phyloP scores from a whole-genome alignment of 176 grass and related monocot genomes.

The Carex myosuroides region DNA sequence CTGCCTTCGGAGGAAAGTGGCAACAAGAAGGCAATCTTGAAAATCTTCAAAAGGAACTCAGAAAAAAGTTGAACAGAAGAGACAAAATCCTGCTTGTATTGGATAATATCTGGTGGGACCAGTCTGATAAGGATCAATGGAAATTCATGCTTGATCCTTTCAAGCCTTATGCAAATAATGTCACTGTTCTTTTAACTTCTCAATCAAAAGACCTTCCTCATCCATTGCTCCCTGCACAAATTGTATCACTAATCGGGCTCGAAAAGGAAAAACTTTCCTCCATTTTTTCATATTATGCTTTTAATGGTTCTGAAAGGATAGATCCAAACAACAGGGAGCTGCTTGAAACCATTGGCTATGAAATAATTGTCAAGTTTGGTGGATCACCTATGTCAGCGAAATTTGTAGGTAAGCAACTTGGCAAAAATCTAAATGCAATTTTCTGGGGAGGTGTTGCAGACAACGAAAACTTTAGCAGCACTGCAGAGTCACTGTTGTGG shows the following conservation, averaged over 20 bases:
- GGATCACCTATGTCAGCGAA: constrained; percentile 11
- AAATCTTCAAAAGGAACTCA: constrained; percentile 8
- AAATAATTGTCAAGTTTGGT: neutral
- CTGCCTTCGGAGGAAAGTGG: neutral
- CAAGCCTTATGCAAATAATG: constrained; percentile 2
- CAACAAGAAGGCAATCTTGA: neutral
- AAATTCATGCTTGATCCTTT: constrained; percentile 3
- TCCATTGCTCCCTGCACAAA: constrained; percentile 16
- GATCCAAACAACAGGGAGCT: neutral
- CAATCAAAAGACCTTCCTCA: neutral
- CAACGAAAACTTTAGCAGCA: neutral
- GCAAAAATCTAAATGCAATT: constrained; percentile 3
- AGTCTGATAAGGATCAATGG: constrained; percentile 16
- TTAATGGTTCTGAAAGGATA: neutral
- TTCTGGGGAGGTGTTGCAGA: neutral
- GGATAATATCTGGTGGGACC: constrained; percentile 18
- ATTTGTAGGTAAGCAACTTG: constrained; percentile 7
- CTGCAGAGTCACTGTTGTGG: neutral
- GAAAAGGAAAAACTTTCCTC: constrained; percentile 8
- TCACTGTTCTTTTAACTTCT: constrained; percentile 19
- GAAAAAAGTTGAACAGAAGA: constrained; percentile 4
- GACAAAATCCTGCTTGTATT: constrained; percentile 16
- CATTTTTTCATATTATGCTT: constrained; percentile 12
- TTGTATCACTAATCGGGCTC: neutral
- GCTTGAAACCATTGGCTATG: constrained; percentile 8